These are phyloP conservation scores for Aspergillus costaricaensis DNA, from an alignment of 2,329 filamentous ascomycete species.

Conservation along the genomic window DNA sequence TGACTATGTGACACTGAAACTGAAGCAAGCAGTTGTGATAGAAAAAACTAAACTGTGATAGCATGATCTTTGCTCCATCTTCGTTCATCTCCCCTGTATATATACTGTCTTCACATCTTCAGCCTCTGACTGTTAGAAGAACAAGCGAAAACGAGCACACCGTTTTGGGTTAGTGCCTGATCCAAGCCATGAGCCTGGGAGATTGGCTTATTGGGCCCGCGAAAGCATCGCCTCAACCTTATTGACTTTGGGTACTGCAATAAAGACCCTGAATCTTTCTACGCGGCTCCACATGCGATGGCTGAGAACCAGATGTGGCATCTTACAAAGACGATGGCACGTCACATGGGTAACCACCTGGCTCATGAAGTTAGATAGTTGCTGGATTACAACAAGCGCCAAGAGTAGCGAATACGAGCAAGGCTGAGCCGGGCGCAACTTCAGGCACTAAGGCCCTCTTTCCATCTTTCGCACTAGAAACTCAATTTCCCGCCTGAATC, in stretches of 20 bases:
- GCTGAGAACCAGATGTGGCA: background rate
- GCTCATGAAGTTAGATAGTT: too few relatives aligned
- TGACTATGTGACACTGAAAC: background rate
- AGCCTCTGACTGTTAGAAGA: background rate
- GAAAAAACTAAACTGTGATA: background rate
- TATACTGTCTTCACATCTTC: background rate
- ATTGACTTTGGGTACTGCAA: background rate
- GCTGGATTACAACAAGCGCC: background rate
- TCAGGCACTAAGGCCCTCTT: background rate
- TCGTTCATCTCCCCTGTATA: background rate
- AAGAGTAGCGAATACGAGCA: constrained; percentile 20
- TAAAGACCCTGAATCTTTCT: background rate
- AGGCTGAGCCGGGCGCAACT: constrained; percentile 11
- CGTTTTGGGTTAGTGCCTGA: constrained; percentile 12
- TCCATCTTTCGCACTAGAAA: too few relatives aligned
- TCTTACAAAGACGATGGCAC: too few relatives aligned
- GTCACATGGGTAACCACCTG: background rate
- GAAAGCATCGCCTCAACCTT: background rate
- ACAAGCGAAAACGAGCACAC: constrained; percentile 28
- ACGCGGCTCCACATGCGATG: background rate
- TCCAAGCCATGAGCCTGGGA: background rate
- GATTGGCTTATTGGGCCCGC: background rate
- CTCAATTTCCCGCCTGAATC: too few relatives aligned
- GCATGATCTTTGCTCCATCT: background rate
- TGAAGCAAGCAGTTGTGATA: background rate